phyloP scores from a whole-genome alignment of 228 moss, liverwort and hornwort species.

The Sphagnum fallax region DNA sequence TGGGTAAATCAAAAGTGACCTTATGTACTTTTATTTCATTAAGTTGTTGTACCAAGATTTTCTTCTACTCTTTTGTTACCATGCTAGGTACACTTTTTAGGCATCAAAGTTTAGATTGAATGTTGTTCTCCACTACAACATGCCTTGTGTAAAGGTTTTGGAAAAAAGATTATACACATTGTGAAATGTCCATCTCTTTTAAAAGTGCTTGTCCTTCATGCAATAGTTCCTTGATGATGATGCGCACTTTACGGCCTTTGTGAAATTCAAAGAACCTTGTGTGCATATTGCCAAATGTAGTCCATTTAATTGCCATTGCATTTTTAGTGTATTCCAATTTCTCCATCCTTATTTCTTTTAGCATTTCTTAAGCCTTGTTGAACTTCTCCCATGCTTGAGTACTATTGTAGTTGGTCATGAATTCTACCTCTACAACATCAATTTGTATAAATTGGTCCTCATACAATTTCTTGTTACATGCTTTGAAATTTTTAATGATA shows the following conservation, averaged over 20 bases:
- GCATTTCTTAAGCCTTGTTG: neutral
- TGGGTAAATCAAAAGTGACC: neutral
- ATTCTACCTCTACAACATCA: neutral
- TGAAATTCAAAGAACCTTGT: neutral
- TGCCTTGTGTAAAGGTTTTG: neutral
- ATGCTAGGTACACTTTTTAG: neutral
- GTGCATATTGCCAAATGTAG: neutral
- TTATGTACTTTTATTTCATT: neutral
- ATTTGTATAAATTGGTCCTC: neutral
- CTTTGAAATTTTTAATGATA: no score
- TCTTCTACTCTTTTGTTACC: neutral
- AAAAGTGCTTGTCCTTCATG: no score
- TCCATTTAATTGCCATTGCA: neutral
- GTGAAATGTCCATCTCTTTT: neutral
- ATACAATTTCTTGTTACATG: neutral
- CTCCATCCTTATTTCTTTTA: neutral
- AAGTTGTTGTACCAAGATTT: neutral
- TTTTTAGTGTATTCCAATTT: neutral
- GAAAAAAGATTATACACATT: neutral
- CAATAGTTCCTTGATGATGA: neutral
- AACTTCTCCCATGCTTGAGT: neutral
- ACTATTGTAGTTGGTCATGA: neutral
- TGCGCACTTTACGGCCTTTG: neutral
- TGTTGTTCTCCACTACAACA: neutral
- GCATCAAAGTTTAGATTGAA: neutral